Evolutionary conservation across 306 rosid species (phyloP).

Genomic region (Hippophae rhamnoides): DNA sequence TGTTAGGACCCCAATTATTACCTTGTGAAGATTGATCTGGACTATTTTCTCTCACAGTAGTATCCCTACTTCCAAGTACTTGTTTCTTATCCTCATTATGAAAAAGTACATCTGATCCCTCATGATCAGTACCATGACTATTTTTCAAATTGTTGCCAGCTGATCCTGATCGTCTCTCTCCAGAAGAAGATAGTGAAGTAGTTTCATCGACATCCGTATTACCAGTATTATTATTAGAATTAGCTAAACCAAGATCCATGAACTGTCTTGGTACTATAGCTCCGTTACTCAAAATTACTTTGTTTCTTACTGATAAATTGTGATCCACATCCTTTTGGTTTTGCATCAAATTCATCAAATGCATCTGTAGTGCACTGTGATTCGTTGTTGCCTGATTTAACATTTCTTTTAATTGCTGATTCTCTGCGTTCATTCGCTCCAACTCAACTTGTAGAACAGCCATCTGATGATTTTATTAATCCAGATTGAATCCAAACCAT

Average conservation of each 20-base stretch:
- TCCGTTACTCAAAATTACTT: slow-evolving; percentile 12
- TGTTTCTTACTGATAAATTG: slow-evolving; percentile 10
- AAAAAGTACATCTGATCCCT: slow-evolving; percentile 17
- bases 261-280: slow-evolving; percentile 45
- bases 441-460: slow-evolving; percentile 48
- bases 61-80: slow-evolving; percentile 3
- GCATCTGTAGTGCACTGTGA: slow-evolving; percentile 44
- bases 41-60: slow-evolving; percentile 31
- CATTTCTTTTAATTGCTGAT: slow-evolving; percentile 34
- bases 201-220: slow-evolving; percentile 18
- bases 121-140: slow-evolving; percentile 22
- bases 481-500: not conserved
- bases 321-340: slow-evolving; percentile 22
- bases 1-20: slow-evolving; percentile 25
- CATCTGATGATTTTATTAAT: slow-evolving; percentile 24
- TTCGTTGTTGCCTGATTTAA: slow-evolving; percentile 26
- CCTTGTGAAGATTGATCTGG: slow-evolving; percentile 30
- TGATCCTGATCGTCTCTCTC: slow-evolving; percentile 32
- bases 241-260: slow-evolving; percentile 59
- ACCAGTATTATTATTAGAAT: slow-evolving; percentile 17
- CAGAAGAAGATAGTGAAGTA: slow-evolving; percentile 39
- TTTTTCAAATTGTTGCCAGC: slow-evolving; percentile 22
- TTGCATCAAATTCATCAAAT: slow-evolving; percentile 25
- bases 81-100: slow-evolving; percentile 27
- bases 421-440: slow-evolving; percentile 44